Evolutionary conservation across 208 protist species (phyloP), one percentile per base, ranked within the genome.

Genomic region (Perkinsela sp.): DNA sequence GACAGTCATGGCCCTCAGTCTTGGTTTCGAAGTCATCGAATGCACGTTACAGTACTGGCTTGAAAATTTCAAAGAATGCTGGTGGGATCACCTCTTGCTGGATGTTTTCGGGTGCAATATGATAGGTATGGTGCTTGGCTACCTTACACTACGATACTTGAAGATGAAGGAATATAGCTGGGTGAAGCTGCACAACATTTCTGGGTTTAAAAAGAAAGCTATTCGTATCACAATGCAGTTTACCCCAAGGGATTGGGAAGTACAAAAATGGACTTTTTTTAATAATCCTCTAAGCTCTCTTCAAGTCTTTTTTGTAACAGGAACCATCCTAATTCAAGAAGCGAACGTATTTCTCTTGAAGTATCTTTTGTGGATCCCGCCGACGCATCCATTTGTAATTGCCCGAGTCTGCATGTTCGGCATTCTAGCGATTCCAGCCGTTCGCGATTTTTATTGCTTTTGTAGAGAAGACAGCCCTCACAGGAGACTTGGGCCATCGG

Each of bases 1-100:
- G 48, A 68, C 95, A 48, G 83, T 84, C 69, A 89, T 81, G 72
- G 78, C 79, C 67, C 68, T 94, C 0, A 89, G 80, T 40, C 68
- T 96, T 28, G 74, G 83, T 1, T 97, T 96, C 74, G 94, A 97
- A 78, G 75, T 96, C 69, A 67, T 93, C 13, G 94, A 97, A 81
- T 74, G 94, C 48, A 90, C 88, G 0, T 92, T 97, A 32, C 81
- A 95, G 74, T 91, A 96, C 75, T 69, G 85, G 1, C 74, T 97
- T 28, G 88, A 87, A 31, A 97, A 97, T 78, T 97, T 97, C 74
- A 73, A 77, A n/a, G 92, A 97, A 79, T 97, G 94, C 82, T 97
- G 94, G 93, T 97, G 93, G 93, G 94, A 97, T 74, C 90, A 96
- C 75, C 28, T 95, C 1, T 72, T 97, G 30, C 75, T 96, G 1